These are phyloP conservation scores for Cucumis cinereus DNA, from an alignment of 306 rosid genomes.

Conservation along the genomic window DNA sequence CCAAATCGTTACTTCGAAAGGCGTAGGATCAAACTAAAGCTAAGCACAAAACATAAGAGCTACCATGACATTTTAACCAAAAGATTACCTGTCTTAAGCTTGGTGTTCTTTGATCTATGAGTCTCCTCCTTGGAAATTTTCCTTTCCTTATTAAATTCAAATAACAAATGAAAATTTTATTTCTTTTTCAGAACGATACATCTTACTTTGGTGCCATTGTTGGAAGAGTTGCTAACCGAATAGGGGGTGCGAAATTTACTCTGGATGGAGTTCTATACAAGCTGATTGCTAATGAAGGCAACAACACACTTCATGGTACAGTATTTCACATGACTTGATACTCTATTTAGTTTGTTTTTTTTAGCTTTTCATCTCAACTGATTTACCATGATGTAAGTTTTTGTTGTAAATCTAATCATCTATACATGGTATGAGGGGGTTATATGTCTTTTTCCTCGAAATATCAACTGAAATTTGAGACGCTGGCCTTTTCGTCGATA, in stretches of 20 bases:
- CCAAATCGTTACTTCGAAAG: not conserved
- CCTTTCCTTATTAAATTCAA: not conserved
- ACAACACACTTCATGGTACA: conserved; percentile 72
- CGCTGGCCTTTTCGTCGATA: not conserved
- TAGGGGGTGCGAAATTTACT: conserved; percentile 68
- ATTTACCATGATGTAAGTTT: not conserved
- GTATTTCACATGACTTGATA: not conserved
- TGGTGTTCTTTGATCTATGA: not conserved
- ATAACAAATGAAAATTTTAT: not conserved
- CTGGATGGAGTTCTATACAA: conserved; percentile 48
- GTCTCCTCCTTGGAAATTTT: not conserved
- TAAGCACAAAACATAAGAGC: not conserved
- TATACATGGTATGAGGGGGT: not conserved
- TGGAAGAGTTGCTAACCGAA: conserved; percentile 82
- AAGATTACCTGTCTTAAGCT: not conserved
- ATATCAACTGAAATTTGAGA: not conserved
- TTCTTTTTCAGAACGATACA: conserved; percentile 41
- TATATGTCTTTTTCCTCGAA: not conserved
- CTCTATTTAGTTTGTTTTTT: not conserved
- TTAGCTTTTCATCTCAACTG: not conserved
- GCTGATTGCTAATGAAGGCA: conserved; percentile 57
- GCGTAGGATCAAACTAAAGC: not conserved
- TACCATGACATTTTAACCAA: not conserved
- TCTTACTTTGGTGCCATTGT: conserved; percentile 57
- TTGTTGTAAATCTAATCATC: not conserved